A percentile compares a stretch with the other conserved stretches of the same genome.
phyloP scores from a whole-genome alignment of 1,284 basidiomycete genomes.

The Ceratobasidium theobromae region DNA sequence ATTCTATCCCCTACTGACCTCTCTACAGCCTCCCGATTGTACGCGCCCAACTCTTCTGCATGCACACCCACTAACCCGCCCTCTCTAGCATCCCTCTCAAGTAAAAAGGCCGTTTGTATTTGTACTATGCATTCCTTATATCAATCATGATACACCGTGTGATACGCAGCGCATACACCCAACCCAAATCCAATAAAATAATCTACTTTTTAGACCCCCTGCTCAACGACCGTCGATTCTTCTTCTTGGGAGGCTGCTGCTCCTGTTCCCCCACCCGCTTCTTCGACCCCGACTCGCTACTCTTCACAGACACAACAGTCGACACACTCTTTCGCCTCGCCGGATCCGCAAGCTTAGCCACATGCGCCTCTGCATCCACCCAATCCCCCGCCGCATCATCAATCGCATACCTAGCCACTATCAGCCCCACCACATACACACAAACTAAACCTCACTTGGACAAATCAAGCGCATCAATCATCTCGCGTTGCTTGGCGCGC shows the following conservation, averaged over 20 bases:
- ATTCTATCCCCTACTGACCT: slow-evolving; percentile 31
- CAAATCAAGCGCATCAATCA: slow-evolving; percentile 83
- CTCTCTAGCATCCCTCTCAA: slow-evolving; percentile 69
- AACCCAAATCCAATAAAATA: slow-evolving; percentile 9
- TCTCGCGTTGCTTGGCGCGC: slow-evolving; percentile 70
- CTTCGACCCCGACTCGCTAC: slow-evolving; percentile 54
- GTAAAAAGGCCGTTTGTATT: slow-evolving; percentile 48
- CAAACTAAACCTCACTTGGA: slow-evolving; percentile 63
- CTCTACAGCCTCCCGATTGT: slow-evolving; percentile 66
- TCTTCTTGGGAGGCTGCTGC: slow-evolving; percentile 32
- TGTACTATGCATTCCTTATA: slow-evolving; percentile 22
- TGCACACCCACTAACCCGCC: slow-evolving; percentile 29
- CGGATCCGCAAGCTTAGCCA: slow-evolving; percentile 52
- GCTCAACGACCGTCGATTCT: slow-evolving; percentile 11
- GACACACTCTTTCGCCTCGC: slow-evolving; percentile 50
- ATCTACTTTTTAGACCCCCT: slow-evolving; percentile 28
- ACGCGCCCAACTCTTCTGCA: slow-evolving; percentile 39
- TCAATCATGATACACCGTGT: slow-evolving; percentile 20
- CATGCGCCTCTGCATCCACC: slow-evolving; percentile 70
- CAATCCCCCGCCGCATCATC: slow-evolving; percentile 70
- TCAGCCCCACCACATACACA: slow-evolving; percentile 23
- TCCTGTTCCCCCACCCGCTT: slow-evolving; percentile 57
- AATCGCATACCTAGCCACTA: slow-evolving; percentile 69
- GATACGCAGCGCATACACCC: slow-evolving; percentile 7
- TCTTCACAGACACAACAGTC: slow-evolving; percentile 77